phyloP scores from a whole-genome alignment of 2,329 filamentous ascomycete species.

The Chaetomiaceae sp. region DNA sequence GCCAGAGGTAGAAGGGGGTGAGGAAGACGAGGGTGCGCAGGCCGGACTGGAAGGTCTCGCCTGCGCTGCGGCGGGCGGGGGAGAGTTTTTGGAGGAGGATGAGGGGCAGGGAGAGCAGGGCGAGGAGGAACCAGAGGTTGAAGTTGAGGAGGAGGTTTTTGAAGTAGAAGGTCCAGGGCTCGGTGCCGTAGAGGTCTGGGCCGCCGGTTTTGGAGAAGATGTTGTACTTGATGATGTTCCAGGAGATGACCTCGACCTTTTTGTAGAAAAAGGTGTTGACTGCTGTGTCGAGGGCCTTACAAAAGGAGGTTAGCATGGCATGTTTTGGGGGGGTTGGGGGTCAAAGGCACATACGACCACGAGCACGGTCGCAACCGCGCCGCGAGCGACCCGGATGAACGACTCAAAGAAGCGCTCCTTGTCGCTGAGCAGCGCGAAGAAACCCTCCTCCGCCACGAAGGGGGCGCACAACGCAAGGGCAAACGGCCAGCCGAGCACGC shows the following conservation, averaged over 20 bases:
- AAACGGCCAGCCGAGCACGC: conserved; percentile 91
- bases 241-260: conserved; percentile 68
- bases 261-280: conserved; percentile 84
- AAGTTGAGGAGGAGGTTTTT: conserved; percentile 91
- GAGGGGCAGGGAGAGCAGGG: conserved; percentile 66
- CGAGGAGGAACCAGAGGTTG: conserved; percentile 86
- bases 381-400: conserved; percentile 58
- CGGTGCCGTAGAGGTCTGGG: conserved; percentile 88
- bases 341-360: conserved; percentile 56
- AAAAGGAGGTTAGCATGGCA: conserved; percentile 23
- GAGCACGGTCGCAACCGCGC: conserved; percentile 57
- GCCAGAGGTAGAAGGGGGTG: conserved; percentile 88
- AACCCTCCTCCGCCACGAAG: conserved; percentile 70
- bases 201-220: conserved; percentile 77
- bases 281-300: conserved; percentile 60
- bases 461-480: conserved; percentile 74
- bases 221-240: conserved; percentile 96
- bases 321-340: background rate
- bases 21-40: conserved; percentile 73
- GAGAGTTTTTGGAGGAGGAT: conserved; percentile 67
- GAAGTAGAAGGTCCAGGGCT: conserved; percentile 95
- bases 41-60: conserved; percentile 54
- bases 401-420: conserved; percentile 55
- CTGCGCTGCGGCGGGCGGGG: conserved; percentile 52
- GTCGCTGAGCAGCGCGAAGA: conserved; percentile 50